phyloP scores from a whole-genome alignment of 1,284 basidiomycete species.

The Neolentinus lepideus region DNA sequence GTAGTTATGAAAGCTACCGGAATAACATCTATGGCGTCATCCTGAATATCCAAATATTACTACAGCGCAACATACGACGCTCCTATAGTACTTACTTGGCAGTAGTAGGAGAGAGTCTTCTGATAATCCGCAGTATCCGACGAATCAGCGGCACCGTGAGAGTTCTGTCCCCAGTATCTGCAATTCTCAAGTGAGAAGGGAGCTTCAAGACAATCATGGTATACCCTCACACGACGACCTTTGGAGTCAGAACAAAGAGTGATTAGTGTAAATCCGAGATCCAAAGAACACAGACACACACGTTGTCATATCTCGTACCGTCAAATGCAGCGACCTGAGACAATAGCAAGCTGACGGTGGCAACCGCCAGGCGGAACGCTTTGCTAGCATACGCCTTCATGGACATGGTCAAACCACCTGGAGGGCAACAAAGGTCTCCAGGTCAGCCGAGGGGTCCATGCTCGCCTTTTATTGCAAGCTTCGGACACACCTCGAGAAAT shows the following conservation, averaged over 20 bases:
- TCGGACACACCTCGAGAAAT: background rate
- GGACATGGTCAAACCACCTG: background rate
- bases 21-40: slow-evolving; percentile 55
- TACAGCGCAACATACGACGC: background rate
- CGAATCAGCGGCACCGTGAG: slow-evolving; percentile 47
- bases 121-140: slow-evolving; percentile 46
- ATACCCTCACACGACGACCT: slow-evolving; percentile 44
- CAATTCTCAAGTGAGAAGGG: slow-evolving; percentile 5
- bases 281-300: slow-evolving; percentile 22
- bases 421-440: background rate
- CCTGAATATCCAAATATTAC: slow-evolving; percentile 23
- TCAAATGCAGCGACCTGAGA: background rate
- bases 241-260: slow-evolving; percentile 6
- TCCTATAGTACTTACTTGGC: slow-evolving; percentile 31
- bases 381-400: background rate
- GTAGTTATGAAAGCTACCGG: slow-evolving; percentile 55
- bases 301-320: slow-evolving; percentile 44
- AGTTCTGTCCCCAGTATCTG: slow-evolving; percentile 66
- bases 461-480: background rate
- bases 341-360: background rate
- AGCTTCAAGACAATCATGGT: slow-evolving; percentile 5
- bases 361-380: background rate
- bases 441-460: background rate
- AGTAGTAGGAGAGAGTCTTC: slow-evolving; percentile 50
- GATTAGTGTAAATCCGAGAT: background rate